Evolutionary conservation across 768 basidiomycete genomes (phyloP), one percentile per base, ranked within the genome.

Genomic region (Trametes meyenii): DNA sequence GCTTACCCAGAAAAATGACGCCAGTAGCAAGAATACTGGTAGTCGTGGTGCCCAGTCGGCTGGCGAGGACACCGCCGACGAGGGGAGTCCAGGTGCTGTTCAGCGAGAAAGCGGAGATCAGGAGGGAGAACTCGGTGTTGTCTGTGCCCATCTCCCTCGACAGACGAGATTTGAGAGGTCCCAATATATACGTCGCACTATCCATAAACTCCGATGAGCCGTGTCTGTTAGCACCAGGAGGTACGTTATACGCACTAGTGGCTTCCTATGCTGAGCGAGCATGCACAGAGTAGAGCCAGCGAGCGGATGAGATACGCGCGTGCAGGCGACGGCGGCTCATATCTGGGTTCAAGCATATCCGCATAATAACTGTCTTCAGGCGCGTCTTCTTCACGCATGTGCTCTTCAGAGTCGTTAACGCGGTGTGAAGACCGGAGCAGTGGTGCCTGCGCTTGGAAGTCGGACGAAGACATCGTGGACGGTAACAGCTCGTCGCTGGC

Each of bases 1-100:
- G 58, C 75, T 61, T 65, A 82, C 88, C 85, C 5, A 85, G 56
- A 61, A 91, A 81, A 21, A 94, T 86, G 23, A 88, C 77, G 1
- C 87, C 83, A 0, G 92, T 94, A 1, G 92, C 89, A 16, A 90
- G 72, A 49, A 94, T 87, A 57, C 89, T 85, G 0, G 85, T 84
- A 29, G 79, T 72, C 0, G 90, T 89, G 2, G 90, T 91, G 23
- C 91, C 91, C 1, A 92, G 78, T 55, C 79, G 82, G 67, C 83
- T 86, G 10, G 86, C 85, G 43, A 92, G 77, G 5, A 94, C 56
- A 2, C 92, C 92, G 8, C 87, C 89, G 2, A 93, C 79, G 6
- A 94, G 80, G 0, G 92, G 92, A 8, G 92, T 94, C 83, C 85
- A 84, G 2, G 86, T 85, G 42, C 81, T 85, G 70, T 92, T 92